These are phyloP conservation scores for Penicillium sp. DNA, from an alignment of 2,329 filamentous ascomycete species.

Conservation along the genomic window DNA sequence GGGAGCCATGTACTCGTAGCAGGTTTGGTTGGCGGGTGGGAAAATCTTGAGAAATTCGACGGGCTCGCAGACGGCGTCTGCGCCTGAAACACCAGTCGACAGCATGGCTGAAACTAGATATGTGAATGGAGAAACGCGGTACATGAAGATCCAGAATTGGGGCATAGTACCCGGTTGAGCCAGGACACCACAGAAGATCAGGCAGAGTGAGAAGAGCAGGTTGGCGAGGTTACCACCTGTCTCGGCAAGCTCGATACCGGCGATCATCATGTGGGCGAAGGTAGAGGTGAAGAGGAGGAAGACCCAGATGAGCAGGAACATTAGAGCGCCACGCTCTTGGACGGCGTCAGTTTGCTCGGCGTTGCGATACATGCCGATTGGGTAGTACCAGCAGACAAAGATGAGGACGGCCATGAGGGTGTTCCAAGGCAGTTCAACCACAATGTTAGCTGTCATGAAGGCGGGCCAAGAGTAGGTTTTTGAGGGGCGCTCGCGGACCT, in stretches of 20 bases:
- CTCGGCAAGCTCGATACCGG: constrained; percentile 61
- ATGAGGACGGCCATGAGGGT: constrained; percentile 58
- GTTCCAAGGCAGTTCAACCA: constrained; percentile 65
- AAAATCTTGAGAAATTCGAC: constrained; percentile 31
- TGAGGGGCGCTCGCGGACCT: constrained; percentile 56
- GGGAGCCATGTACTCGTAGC: constrained; percentile 45
- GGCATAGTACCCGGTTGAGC: constrained; percentile 55
- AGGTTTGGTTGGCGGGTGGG: constrained; percentile 57
- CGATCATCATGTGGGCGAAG: constrained; percentile 69
- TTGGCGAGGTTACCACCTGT: constrained; percentile 61
- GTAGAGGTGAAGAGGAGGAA: constrained; percentile 67
- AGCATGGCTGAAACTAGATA: constrained; percentile 50
- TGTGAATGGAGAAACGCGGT: constrained; percentile 61
- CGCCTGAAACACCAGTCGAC: constrained; percentile 35
- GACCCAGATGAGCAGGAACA: constrained; percentile 59
- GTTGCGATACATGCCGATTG: constrained; percentile 47
- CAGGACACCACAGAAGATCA: constrained; percentile 53
- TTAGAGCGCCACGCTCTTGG: constrained; percentile 55
- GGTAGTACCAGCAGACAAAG: constrained; percentile 64
- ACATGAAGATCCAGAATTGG: constrained; percentile 75
- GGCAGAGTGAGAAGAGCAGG: constrained; percentile 53
- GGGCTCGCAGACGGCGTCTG: constrained; percentile 26
- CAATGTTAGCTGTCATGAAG: constrained; percentile 65
- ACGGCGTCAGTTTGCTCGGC: constrained; percentile 37
- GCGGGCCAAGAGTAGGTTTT: constrained; percentile 70